Conservation (phyloP, 129 eudicot genomes). For the Tanacetum coccineum region DNA sequence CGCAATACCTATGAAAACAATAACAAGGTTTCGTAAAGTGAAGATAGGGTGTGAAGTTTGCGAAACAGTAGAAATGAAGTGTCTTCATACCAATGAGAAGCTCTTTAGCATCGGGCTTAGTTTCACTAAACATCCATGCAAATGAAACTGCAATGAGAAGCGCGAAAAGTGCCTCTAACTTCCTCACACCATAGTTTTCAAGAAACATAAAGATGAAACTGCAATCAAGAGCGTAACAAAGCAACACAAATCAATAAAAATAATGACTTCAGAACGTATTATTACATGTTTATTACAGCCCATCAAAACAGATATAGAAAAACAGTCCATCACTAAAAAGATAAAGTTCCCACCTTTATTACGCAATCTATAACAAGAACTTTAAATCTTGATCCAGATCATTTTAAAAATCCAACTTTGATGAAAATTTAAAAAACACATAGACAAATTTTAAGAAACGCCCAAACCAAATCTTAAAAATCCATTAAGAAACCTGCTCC, state of each 20-base stretch:
- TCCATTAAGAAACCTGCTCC: too few species aligned
- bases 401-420: constrained; percentile 13
- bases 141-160: constrained; percentile 84
- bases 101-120: constrained; percentile 77
- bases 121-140: constrained; percentile 96
- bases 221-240: too few species aligned
- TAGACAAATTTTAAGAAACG: too few species aligned
- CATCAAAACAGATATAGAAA: background rate
- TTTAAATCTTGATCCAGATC: background rate
- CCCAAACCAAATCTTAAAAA: background rate
- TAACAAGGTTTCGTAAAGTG: background rate
- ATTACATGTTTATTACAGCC: background rate
- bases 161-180: constrained; percentile 85
- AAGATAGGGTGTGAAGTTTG: background rate
- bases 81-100: constrained; percentile 62
- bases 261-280: background rate
- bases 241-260: background rate
- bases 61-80: background rate
- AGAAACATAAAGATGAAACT: constrained; percentile 88
- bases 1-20: constrained; percentile 48
- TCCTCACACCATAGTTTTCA: constrained; percentile 91
- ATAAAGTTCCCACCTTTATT: constrained; percentile 9
- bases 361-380: constrained; percentile 8
- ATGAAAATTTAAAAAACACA: too few species aligned
- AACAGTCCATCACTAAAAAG: constrained; percentile 9